Conservation (phyloP, 176 grass and related monocot genomes). For the Tillandsia fasciculata region DNA sequence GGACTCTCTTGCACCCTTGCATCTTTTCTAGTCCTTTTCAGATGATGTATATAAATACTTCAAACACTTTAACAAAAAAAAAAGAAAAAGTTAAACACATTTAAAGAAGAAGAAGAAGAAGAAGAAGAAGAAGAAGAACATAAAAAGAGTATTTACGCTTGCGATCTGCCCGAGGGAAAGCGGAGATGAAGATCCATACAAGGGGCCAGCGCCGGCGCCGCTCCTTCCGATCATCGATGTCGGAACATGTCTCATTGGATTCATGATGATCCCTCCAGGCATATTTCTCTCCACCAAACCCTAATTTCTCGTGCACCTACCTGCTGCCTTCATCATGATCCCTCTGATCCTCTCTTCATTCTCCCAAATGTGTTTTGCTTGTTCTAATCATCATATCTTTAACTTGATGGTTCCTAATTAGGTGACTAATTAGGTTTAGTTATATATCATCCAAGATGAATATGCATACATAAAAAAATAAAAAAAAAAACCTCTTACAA, state of each 20-base stretch:
- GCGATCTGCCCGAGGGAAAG: slow-evolving; percentile 84
- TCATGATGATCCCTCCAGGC: slow-evolving; percentile 89
- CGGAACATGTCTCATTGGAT: slow-evolving; percentile 59
- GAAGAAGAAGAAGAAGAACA: not conserved
- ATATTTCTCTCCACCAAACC: slow-evolving; percentile 43
- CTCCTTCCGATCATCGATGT: slow-evolving; percentile 74
- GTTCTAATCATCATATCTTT: not conserved
- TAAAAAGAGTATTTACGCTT: not conserved
- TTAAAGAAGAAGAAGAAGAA: too few species aligned
- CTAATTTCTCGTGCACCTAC: slow-evolving; percentile 29
- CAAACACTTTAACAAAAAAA: too few species aligned
- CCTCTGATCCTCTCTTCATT: not conserved
- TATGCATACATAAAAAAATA: too few species aligned
- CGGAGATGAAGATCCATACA: slow-evolving; percentile 73
- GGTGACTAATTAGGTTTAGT: too few species aligned
- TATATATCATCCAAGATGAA: too few species aligned
- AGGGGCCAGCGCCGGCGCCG: slow-evolving; percentile 15
- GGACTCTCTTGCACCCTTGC: too few species aligned
- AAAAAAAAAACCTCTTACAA: too few species aligned
- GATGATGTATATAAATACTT: too few species aligned
- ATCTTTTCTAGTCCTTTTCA: too few species aligned
- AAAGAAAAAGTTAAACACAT: too few species aligned
- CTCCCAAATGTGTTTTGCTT: not conserved
- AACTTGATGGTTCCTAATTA: too few species aligned
- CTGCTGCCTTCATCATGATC: not conserved